Base-by-base conservation (phyloP, 2,329 filamentous ascomycete species). In the Chaetoscypha palmicola region DNA sequence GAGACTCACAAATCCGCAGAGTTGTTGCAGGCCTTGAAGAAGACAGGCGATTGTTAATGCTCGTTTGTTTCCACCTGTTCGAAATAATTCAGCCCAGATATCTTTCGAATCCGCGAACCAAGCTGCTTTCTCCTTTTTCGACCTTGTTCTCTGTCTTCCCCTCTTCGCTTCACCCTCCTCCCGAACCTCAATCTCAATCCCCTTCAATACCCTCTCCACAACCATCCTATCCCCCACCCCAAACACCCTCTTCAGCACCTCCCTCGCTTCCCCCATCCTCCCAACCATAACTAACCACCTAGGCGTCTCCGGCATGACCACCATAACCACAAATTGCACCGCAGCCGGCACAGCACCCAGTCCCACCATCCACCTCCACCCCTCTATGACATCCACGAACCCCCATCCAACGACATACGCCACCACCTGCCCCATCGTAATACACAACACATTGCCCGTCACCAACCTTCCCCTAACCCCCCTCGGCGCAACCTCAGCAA, bases 361-460 rank as follows among this genome's bases (percentile, higher is more conserved):
- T 0, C 90, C 90, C 0, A 96, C 89, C 77, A 95, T 90, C 81
- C 86, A 94, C 38, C 88, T 73, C 90, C 91, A 97, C 1, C 84
- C 87, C 10, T 73, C 75, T 26, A 58, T 60, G 17, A 62, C 55
- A 45, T 67, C 62, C 4, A 79, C 74, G 36, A 94, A 82, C 0
- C 72, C 63, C 83, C 86, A 95, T 1, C 91, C 91, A 5, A 89
- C 67, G 1, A 94, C 62, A 63, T 96, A 96, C 2, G 91, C 90
- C 16, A 94, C 76, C 2, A 95, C 86, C 65, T 96, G 90, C 0
- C 91, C 91, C 9, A 86, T 70, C 0, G 90, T 95, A 45, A 96
- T 83, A 54, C 94, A 89, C 17, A 96, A 68, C 20, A 83, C 79
- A 47, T 87, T 82, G 44, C 92, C 76, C 1, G 88, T 94, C 3